Evolutionary conservation across 805 yeast species (phyloP).

Genomic region (Yamadazyma olivae): DNA sequence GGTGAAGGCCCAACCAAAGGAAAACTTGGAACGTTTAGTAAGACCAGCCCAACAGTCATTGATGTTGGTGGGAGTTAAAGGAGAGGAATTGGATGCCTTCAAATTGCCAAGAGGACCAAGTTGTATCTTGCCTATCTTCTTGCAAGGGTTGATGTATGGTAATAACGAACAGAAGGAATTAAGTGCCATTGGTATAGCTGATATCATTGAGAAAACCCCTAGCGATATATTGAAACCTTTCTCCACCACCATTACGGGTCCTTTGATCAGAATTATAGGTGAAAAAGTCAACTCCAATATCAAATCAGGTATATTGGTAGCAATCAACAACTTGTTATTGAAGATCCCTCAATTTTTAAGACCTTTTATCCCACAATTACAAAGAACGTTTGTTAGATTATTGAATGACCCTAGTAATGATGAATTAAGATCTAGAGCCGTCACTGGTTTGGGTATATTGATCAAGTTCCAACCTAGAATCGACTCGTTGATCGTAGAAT

Average conservation of each 20-base stretch:
- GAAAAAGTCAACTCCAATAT: constrained; percentile 90
- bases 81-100: constrained; percentile 72
- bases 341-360: constrained; percentile 88
- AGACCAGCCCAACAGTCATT: constrained; percentile 78
- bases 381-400: constrained; percentile 93
- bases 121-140: constrained; percentile 84
- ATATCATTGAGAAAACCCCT: constrained; percentile 80
- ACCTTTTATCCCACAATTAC: constrained; percentile 96
- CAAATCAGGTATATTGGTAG: constrained; percentile 88
- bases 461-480: constrained; percentile 90
- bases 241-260: constrained; percentile 94
- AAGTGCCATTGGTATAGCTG: constrained; percentile 88
- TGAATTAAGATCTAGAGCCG: constrained; percentile 76
- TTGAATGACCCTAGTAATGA: constrained; percentile 76
- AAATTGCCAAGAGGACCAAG: constrained; percentile 78
- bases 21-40: constrained; percentile 71
- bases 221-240: constrained; percentile 78
- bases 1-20: constrained; percentile 71
- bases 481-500: constrained; percentile 85
- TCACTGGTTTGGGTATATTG: constrained; percentile 82
- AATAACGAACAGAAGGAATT: constrained; percentile 75
- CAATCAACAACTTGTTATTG: constrained; percentile 71
- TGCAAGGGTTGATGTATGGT: constrained; percentile 96
- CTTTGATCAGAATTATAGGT: constrained; percentile 95
- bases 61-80: constrained; percentile 57